Conservation (phyloP, 192 early-diverging fungal genomes). For the Umbelopsis sp. region DNA sequence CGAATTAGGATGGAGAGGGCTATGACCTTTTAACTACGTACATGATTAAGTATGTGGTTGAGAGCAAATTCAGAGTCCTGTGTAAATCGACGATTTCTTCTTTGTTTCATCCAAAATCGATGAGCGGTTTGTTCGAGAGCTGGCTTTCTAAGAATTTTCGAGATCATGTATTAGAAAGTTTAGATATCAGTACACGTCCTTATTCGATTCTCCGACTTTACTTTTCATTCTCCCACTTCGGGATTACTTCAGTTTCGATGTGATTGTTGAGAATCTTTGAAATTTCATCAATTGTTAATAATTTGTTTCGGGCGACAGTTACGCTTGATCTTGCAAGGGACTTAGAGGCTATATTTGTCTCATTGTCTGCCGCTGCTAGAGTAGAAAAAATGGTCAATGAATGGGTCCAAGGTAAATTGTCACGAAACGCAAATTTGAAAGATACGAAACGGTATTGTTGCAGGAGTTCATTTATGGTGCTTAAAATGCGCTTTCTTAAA, state of each 20-base stretch:
- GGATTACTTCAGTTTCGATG: background rate
- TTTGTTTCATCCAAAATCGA: conserved; percentile 3
- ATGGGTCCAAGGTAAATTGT: too few relatives aligned
- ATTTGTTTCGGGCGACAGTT: background rate
- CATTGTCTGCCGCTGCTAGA: too few relatives aligned
- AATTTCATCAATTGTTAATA: background rate
- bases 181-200: too few relatives aligned
- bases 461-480: background rate
- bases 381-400: too few relatives aligned
- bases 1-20: background rate
- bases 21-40: background rate
- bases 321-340: too few relatives aligned
- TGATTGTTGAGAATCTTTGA: background rate
- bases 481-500: background rate
- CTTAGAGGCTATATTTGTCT: background rate
- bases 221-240: conserved; percentile 1
- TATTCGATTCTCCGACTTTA: too few relatives aligned
- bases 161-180: background rate
- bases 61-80: background rate
- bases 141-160: background rate
- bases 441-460: background rate
- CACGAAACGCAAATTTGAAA: too few relatives aligned
- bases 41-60: background rate
- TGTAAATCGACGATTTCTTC: background rate
- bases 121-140: background rate